Evolutionary conservation across 2,329 filamentous ascomycete genomes (phyloP), one percentile per base, ranked within the genome.

Genomic region (Fusarium continuum): DNA sequence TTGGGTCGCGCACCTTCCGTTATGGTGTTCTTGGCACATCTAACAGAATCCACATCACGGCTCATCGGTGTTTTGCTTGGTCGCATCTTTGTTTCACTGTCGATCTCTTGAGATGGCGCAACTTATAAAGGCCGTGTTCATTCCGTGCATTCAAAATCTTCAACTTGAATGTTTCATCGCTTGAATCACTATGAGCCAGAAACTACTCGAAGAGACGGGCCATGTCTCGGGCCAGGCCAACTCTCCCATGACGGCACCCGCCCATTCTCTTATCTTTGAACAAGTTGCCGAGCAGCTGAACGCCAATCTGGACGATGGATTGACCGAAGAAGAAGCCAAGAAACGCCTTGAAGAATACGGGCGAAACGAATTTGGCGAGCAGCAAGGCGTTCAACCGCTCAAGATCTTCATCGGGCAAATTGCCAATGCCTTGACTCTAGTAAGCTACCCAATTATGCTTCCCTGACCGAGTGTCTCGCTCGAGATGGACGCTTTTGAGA

Each of bases 341-440:
- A 68, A 71, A 9, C 82, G 87, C 19, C 76, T 88, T 2, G 79
- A 83, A 22, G 75, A 84, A 40, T 83, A 85, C 75, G 88, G 88
- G 5, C 75, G 77, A 14, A 91, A 91, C 64, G 83, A 89, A 55
- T 81, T 91, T 10, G 85, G 87, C 46, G 84, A 87, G 40, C 82
- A 79, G 7, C 78, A 82, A 48, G 84, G 84, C 8, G 87, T 91
- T 19, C 84, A 84, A 51, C 82, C 85, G 23, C 65, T 83, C 51
- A 88, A 88, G 70, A 90, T 91, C 58, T 76, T 91, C 19, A 77
- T 90, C 43, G 80, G 83, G 26, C 88, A 91, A 70, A 79, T 91
- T 48, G 87, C 86, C 56, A 91, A 91, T 74, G 88, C 88, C 13
- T 85, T 91, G 84, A 90, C 85, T 64, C 73, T 91, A 74, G 88